phyloP scores from a whole-genome alignment of 2,329 filamentous ascomycete species.

The Dryadomyces quercivorus region DNA sequence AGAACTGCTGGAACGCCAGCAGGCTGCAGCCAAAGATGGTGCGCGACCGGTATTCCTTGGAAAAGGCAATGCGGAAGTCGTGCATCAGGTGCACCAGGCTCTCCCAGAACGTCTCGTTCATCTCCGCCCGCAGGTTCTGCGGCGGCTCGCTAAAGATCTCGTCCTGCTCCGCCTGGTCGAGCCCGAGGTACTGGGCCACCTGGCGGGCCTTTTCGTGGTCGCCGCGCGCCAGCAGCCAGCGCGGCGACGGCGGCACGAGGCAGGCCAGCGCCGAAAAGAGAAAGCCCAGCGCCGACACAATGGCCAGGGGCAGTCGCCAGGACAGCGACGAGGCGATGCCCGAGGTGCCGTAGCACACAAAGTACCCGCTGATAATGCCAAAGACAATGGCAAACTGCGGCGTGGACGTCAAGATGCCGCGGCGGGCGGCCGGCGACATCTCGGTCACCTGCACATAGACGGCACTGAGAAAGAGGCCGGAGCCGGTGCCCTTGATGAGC shows the following conservation, averaged over 20 bases:
- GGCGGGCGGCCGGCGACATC: conserved; percentile 37
- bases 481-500: conserved; percentile 41
- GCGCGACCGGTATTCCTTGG: conserved; percentile 25
- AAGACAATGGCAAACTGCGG: conserved; percentile 40
- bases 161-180: conserved; percentile 30
- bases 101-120: conserved; percentile 17
- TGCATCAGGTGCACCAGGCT: conserved; percentile 17
- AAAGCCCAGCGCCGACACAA: conserved; percentile 23
- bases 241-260: conserved; percentile 38
- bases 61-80: conserved; percentile 22
- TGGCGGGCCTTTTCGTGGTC: conserved; percentile 28
- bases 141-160: conserved; percentile 19
- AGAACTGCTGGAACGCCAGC: conserved; percentile 46
- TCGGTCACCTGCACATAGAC: conserved; percentile 44
- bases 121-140: conserved; percentile 15
- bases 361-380: conserved; percentile 43
- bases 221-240: conserved; percentile 38
- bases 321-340: conserved; percentile 32
- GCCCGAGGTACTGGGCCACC: conserved; percentile 26
- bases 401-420: conserved; percentile 38
- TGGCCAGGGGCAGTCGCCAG: conserved; percentile 41
- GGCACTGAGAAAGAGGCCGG: conserved; percentile 42
- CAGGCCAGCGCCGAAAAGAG: conserved; percentile 16
- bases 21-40: conserved; percentile 43
- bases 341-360: conserved; percentile 46